Percentiles rank a stretch among this genome's conserved stretches.
phyloP scores from a whole-genome alignment of 2,329 filamentous ascomycete genomes.

The Aspergillus terreus region DNA sequence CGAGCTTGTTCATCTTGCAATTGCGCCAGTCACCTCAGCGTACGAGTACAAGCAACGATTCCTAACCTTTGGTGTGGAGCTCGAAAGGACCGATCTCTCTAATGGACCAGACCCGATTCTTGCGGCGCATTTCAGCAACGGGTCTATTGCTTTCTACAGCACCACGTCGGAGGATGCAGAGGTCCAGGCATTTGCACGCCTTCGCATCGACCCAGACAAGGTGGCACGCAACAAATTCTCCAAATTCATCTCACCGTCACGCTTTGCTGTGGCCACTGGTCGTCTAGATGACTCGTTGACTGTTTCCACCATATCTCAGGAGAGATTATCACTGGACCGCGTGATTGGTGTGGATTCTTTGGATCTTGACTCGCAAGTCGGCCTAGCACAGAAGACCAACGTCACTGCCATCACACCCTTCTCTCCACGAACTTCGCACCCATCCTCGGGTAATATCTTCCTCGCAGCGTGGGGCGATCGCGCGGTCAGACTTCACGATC shows the following conservation, averaged over 20 bases:
- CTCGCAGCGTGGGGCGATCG: constrained; percentile 60
- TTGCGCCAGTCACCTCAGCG: constrained; percentile 26
- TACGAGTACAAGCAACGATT: constrained; percentile 38
- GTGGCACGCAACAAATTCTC: constrained; percentile 46
- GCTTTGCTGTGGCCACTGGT: constrained; percentile 50
- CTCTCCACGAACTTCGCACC: constrained; percentile 17
- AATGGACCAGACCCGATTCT: constrained; percentile 42
- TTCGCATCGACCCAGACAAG: constrained; percentile 17
- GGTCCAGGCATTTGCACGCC: constrained; percentile 34
- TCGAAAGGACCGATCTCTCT: constrained; percentile 49
- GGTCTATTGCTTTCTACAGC: constrained; percentile 46
- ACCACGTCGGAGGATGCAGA: constrained; percentile 30
- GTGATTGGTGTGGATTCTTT: constrained; percentile 37
- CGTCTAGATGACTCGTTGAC: constrained; percentile 42
- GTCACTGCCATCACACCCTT: constrained; percentile 38
- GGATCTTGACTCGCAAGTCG: constrained; percentile 20
- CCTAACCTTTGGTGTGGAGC: constrained; percentile 40
- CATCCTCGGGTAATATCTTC: constrained; percentile 49
- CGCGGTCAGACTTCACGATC: constrained; percentile 56
- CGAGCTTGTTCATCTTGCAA: constrained; percentile 42
- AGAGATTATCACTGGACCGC: constrained; percentile 38
- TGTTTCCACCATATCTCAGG: constrained; percentile 50
- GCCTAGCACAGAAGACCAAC: constrained; percentile 20
- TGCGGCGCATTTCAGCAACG: constrained; percentile 50
- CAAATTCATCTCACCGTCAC: constrained; percentile 49